Evolutionary conservation across 306 rosid genomes (phyloP).

Genomic region (Cercis canadensis): DNA sequence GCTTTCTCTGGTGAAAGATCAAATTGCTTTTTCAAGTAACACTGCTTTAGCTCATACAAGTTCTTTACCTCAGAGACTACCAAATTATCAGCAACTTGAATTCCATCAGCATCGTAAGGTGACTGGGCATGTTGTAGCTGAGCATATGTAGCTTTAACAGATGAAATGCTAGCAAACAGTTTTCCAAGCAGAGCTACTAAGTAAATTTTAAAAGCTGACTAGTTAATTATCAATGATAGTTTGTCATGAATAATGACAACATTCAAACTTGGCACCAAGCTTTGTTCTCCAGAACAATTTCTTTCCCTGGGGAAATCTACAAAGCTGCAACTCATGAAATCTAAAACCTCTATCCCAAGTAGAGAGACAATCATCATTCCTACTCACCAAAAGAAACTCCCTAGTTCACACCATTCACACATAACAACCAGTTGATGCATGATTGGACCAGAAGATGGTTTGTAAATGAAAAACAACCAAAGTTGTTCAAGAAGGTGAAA

Average conservation of each 20-base stretch:
- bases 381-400: not conserved
- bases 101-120: slow-evolving; percentile 61
- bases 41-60: slow-evolving; percentile 60
- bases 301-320: too few relatives aligned
- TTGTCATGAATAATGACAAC: too few relatives aligned
- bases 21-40: slow-evolving; percentile 54
- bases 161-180: slow-evolving; percentile 73
- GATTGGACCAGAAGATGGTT: too few relatives aligned
- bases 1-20: slow-evolving; percentile 54
- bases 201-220: too few relatives aligned
- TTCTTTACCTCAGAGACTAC: slow-evolving; percentile 49
- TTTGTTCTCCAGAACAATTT: too few relatives aligned
- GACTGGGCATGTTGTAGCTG: slow-evolving; percentile 54
- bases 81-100: slow-evolving; percentile 52
- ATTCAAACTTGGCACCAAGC: too few relatives aligned
- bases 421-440: not conserved
- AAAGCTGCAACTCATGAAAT: too few relatives aligned
- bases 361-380: not conserved
- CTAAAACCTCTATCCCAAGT: not conserved
- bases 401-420: not conserved
- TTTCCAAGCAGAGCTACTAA: slow-evolving; percentile 74
- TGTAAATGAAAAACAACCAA: too few relatives aligned
- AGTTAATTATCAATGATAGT: too few relatives aligned
- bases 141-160: slow-evolving; percentile 72
- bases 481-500: too few relatives aligned